A percentile compares a stretch with the other conserved stretches of the same genome.
Evolutionary conservation across 2,329 filamentous ascomycete genomes (phyloP).

Genomic region (Epichloe elymi): DNA sequence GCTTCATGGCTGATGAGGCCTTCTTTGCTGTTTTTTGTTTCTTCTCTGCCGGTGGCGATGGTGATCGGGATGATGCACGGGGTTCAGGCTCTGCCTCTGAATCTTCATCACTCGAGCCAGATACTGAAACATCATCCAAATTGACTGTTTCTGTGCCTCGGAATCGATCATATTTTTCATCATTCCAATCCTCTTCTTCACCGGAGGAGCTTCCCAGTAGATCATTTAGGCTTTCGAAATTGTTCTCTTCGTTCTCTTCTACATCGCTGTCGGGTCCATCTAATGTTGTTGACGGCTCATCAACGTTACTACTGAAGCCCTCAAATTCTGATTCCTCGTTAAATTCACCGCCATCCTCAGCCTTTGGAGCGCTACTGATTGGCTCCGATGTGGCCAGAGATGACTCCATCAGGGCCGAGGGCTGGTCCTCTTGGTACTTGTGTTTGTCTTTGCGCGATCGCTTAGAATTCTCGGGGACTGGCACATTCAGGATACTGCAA

Average conservation of each 20-base stretch:
- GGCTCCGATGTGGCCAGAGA: background rate
- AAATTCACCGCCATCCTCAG: slow-evolving; percentile 4
- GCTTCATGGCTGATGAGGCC: slow-evolving; percentile 9
- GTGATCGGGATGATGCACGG: slow-evolving; percentile 14
- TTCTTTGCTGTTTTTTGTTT: slow-evolving; percentile 9
- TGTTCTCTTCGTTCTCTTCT: slow-evolving; percentile 20
- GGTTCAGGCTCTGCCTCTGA: slow-evolving; percentile 15
- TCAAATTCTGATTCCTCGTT: slow-evolving; percentile 23
- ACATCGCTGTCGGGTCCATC: slow-evolving; percentile 10
- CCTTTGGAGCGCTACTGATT: slow-evolving; percentile 10
- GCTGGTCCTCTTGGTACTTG: slow-evolving; percentile 18
- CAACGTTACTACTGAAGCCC: slow-evolving; percentile 20
- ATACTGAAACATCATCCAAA: slow-evolving; percentile 27
- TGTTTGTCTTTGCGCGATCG: slow-evolving; percentile 19
- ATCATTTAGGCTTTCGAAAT: slow-evolving; percentile 29
- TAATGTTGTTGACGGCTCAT: slow-evolving; percentile 10
- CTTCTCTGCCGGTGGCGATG: slow-evolving; percentile 15
- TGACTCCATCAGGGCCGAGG: slow-evolving; percentile 10
- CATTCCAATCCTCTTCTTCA: slow-evolving; percentile 28
- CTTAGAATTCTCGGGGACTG: slow-evolving; percentile 29
- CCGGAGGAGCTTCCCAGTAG: slow-evolving; percentile 32
- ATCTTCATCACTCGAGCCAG: slow-evolving; percentile 18
- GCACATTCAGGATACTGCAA: slow-evolving; percentile 34
- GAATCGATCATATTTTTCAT: slow-evolving; percentile 18
- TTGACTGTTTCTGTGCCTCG: slow-evolving; percentile 23